Evolutionary conservation across 768 basidiomycete genomes (phyloP), one percentile per base, ranked within the genome.

Genomic region (Boletus rubropictus): DNA sequence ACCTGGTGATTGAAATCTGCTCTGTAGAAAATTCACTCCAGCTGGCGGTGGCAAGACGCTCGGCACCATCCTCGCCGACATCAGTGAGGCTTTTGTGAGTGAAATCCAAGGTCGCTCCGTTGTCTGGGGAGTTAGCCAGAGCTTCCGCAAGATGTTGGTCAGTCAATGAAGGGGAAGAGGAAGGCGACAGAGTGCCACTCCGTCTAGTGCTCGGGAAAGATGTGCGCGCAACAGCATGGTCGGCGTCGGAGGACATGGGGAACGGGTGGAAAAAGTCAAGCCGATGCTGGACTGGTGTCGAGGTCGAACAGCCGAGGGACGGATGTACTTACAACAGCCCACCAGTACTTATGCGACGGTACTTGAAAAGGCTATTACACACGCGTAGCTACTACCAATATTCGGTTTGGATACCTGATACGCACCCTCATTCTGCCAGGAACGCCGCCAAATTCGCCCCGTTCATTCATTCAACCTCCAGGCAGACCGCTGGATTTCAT

Each of bases 101-200:
- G 40, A 98, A 77, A 61, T 91, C 82, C 46, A 99, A 72, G 6
- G 93, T 95, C 48, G 80, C 80, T 7, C 92, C 91, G 44, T 75
- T 70, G 70, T 97, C 93, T 7, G 76, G 67, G 36, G 89, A 91
- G 48, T 68, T 75, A 40, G 70, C 64, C 18, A 86, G 62, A 21
- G 86, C 89, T 32, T 88, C 79, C 9, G 71, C 65, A 53, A 91
- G 76, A 60, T 82, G 79, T n/a, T 63, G 68, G 54, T 75, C 71
- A 56, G 69, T 76, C 35, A 87, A 66, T 37, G 76, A 74, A 33
- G 66, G 67, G 24, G 72, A 67, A 40, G 65, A 58, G 40, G 57
- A 50, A 40, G 62, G 59, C 33, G 64, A 62, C 56, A 55, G 43
- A 42, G 57, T 48, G 63, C 58, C 59, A 57, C 53, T 50, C 43